Evolutionary conservation across 176 grass and related monocot genomes (phyloP).

Genomic region (Oryza rufipogon): DNA sequence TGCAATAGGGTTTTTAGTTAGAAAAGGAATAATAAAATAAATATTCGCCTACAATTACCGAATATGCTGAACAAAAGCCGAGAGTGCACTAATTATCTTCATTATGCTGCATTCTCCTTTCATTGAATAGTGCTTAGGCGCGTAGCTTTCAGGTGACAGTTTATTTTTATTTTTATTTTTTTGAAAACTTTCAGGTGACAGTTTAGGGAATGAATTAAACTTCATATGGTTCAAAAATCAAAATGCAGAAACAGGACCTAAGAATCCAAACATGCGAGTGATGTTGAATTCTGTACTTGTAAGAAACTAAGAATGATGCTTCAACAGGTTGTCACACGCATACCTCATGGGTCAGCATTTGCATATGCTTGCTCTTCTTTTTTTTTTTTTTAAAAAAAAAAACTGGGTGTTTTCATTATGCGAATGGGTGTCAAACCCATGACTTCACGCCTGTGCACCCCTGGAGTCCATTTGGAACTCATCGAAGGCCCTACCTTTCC

Average conservation of each 20-base stretch:
- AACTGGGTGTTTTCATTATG: background rate
- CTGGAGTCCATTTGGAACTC: background rate
- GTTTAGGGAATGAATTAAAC: background rate
- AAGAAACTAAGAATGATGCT: background rate
- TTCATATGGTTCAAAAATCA: background rate
- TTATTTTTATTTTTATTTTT: too few relatives aligned
- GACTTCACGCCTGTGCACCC: background rate
- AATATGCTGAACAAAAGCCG: background rate
- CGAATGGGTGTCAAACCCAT: background rate
- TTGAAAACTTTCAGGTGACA: background rate
- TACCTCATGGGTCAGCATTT: background rate
- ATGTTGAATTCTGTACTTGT: background rate
- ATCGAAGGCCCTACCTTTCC: background rate
- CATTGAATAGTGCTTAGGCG: background rate
- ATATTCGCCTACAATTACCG: background rate
- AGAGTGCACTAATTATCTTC: background rate
- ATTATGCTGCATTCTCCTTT: background rate
- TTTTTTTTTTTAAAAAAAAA: background rate
- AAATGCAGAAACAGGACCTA: background rate
- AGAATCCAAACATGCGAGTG: background rate
- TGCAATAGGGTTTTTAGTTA: background rate
- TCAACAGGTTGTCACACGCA: background rate
- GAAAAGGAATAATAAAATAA: background rate
- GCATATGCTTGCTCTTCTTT: background rate
- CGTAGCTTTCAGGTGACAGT: background rate